Evolutionary conservation across 2,329 filamentous ascomycete genomes (phyloP).

Genomic region (Botrytis fragariae): DNA sequence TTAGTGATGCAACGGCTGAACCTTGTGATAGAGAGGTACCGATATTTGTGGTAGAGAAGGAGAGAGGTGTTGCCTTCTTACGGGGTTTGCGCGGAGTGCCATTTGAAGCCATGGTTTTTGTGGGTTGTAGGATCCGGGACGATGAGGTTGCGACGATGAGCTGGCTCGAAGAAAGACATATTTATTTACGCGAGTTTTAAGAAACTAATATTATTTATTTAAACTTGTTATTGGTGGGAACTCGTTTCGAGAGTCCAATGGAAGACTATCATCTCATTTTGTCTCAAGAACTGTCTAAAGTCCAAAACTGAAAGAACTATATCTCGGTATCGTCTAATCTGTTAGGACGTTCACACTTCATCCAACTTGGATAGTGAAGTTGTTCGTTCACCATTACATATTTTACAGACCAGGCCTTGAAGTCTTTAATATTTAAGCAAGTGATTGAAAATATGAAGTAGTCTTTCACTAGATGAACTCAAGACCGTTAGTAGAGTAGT

Average conservation of each 20-base stretch:
- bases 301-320: background rate
- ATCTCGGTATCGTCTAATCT: background rate
- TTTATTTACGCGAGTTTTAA: background rate
- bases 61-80: background rate
- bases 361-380: background rate
- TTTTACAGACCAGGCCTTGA: background rate
- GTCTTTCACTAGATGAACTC: background rate
- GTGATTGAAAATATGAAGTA: too few species aligned
- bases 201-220: background rate
- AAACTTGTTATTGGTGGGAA: background rate
- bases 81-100: background rate
- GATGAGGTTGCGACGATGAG: background rate
- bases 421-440: too few species aligned
- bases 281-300: background rate
- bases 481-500: background rate
- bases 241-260: slow-evolving; percentile 2
- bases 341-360: background rate
- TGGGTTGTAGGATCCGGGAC: background rate
- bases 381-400: background rate
- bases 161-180: background rate
- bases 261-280: background rate
- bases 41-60: background rate
- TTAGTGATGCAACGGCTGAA: background rate
- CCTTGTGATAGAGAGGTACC: background rate
- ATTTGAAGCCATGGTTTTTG: background rate